Evolutionary conservation across 306 rosid genomes (phyloP).

Genomic region (Cucurbita ficifolia): DNA sequence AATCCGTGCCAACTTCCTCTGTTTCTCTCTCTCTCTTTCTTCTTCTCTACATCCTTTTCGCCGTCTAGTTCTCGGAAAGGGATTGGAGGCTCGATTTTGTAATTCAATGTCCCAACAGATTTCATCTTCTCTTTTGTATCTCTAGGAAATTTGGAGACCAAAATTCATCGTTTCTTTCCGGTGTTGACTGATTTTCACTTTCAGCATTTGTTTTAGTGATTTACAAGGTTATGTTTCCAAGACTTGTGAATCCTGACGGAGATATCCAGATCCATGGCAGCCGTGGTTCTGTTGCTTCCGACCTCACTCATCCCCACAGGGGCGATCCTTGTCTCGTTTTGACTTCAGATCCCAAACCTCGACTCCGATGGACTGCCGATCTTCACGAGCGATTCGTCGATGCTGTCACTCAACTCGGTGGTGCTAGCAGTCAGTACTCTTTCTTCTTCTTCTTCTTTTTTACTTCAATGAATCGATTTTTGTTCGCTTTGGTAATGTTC

Average conservation of each 20-base stretch:
- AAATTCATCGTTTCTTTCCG: background rate
- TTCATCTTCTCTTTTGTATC: background rate
- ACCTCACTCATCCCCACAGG: slow-evolving; percentile 21
- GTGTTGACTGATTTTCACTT: background rate
- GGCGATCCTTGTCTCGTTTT: slow-evolving; percentile 88
- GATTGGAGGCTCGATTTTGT: background rate
- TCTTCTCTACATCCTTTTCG: background rate
- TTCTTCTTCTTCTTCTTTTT: background rate
- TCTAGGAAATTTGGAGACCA: background rate
- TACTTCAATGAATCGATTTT: background rate
- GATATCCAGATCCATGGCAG: slow-evolving; percentile 36
- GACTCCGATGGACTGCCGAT: slow-evolving; percentile 98
- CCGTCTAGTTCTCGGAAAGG: background rate
- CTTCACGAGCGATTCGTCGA: slow-evolving; percentile 90
- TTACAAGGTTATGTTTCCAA: slow-evolving; percentile 39
- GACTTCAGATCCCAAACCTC: slow-evolving; percentile 97
- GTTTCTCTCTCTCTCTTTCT: background rate
- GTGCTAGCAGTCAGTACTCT: slow-evolving; percentile 46
- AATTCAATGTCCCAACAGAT: background rate
- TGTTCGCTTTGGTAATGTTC: background rate
- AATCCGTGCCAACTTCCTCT: background rate
- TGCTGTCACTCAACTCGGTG: slow-evolving; percentile 95
- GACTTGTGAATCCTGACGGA: slow-evolving; percentile 51
- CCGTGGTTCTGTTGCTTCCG: slow-evolving; percentile 11
- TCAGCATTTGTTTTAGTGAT: background rate